Conservation (phyloP, 2,329 filamentous ascomycete species). For the Colletotrichum chrysophilum region DNA sequence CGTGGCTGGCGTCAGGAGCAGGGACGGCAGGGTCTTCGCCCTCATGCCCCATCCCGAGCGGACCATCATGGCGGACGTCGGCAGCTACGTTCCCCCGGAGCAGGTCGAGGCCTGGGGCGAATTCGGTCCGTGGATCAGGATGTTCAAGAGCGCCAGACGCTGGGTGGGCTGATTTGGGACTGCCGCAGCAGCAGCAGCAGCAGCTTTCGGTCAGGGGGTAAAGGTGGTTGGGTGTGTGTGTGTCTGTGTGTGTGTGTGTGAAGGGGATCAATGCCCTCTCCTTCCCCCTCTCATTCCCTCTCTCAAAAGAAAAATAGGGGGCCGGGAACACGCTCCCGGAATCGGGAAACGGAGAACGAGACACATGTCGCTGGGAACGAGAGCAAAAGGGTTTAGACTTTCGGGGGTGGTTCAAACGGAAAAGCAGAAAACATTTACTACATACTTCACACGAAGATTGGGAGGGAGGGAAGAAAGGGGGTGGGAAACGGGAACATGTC, state of each 20-base stretch:
- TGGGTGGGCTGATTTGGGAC: conserved; percentile 71
- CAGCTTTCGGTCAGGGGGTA: background rate
- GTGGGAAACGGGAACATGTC: background rate
- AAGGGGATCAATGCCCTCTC: background rate
- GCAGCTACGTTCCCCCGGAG: conserved; percentile 71
- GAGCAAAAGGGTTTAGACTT: background rate
- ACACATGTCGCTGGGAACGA: background rate
- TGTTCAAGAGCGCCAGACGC: conserved; percentile 86
- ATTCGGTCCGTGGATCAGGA: conserved; percentile 81
- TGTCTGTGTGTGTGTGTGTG: background rate
- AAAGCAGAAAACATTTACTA: background rate
- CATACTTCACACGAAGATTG: background rate
- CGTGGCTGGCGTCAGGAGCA: conserved; percentile 79
- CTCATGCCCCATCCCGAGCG: conserved; percentile 95
- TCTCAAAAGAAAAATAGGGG: background rate
- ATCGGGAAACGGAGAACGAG: background rate
- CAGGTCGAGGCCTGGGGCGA: conserved; percentile 74
- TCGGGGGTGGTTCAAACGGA: background rate
- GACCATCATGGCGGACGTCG: conserved; percentile 81
- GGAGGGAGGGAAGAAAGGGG: background rate
- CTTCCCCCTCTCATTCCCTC: background rate
- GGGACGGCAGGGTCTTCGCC: conserved; percentile 80
- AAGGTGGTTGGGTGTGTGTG: background rate
- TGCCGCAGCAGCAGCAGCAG: background rate
- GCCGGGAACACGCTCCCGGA: background rate